Evolutionary conservation across 1,284 basidiomycete genomes (phyloP).

Genomic region (Mycosarcoma maydis): DNA sequence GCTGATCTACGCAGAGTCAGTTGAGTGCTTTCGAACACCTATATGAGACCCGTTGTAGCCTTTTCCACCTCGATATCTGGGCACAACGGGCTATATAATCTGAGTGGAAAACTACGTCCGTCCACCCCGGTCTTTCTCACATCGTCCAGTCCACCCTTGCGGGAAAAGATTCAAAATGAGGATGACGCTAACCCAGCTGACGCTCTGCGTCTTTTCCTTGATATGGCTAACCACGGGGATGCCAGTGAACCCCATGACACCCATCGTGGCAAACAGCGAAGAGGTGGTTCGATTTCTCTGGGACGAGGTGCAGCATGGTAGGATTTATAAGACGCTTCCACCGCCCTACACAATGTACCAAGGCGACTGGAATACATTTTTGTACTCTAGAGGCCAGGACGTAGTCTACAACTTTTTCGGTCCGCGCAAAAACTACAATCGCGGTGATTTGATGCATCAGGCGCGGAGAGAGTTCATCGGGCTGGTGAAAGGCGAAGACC

Average conservation of each 20-base stretch:
- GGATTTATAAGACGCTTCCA: neutral
- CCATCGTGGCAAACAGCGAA: neutral
- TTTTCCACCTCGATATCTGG: no score
- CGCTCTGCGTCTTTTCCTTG: neutral
- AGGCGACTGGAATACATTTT: neutral
- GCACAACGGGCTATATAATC: no score
- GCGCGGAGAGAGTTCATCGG: neutral
- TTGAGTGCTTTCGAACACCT: no score
- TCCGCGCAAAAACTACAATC: neutral
- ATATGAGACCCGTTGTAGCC: no score
- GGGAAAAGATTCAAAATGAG: no score
- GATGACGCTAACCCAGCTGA: neutral
- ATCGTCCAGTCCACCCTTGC: neutral
- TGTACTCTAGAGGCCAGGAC: neutral
- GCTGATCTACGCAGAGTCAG: no score
- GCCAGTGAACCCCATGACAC: neutral
- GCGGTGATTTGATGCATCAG: neutral
- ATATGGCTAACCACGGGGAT: neutral
- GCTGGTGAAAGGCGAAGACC: neutral
- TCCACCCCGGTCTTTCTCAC: no score
- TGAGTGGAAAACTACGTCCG: no score
- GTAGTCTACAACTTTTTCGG: neutral
- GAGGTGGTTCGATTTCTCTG: constrained; percentile 1
- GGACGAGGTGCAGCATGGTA: neutral
- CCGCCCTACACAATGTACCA: neutral